phyloP scores from a whole-genome alignment of 371 early-diverging fungal species.

The Mucor sp. region DNA sequence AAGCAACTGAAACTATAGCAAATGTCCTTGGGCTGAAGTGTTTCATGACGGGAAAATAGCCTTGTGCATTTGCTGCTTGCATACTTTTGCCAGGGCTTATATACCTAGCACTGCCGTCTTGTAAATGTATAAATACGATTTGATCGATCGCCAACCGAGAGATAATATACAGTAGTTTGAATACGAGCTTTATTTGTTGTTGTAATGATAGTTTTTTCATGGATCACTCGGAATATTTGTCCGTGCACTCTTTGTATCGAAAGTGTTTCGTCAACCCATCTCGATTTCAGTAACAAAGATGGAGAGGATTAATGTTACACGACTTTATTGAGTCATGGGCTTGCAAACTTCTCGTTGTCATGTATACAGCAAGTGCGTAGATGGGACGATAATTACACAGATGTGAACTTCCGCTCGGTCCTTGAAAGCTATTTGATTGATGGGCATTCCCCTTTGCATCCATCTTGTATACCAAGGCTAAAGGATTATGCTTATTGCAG shows the following conservation, averaged over 20 bases:
- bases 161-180: too few relatives aligned
- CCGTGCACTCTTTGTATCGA: conserved; percentile 1
- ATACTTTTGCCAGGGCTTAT: neutral
- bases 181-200: neutral
- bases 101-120: too few relatives aligned
- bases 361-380: neutral
- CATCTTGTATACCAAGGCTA: neutral
- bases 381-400: neutral
- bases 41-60: neutral
- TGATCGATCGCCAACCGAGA: too few relatives aligned
- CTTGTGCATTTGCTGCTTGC: neutral
- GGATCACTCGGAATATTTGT: neutral
- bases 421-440: neutral
- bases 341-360: neutral
- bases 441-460: neutral
- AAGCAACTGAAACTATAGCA: neutral
- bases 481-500: neutral
- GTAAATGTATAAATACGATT: neutral
- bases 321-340: neutral
- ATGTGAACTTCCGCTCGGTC: neutral
- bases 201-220: neutral
- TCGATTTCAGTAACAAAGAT: neutral
- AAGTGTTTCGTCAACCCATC: neutral
- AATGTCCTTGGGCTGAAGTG: neutral
- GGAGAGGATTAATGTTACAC: neutral